Evolutionary conservation across 2,329 filamentous ascomycete species (phyloP), one percentile per base, ranked within the genome.

Genomic region (Teratosphaeria gauchensis): DNA sequence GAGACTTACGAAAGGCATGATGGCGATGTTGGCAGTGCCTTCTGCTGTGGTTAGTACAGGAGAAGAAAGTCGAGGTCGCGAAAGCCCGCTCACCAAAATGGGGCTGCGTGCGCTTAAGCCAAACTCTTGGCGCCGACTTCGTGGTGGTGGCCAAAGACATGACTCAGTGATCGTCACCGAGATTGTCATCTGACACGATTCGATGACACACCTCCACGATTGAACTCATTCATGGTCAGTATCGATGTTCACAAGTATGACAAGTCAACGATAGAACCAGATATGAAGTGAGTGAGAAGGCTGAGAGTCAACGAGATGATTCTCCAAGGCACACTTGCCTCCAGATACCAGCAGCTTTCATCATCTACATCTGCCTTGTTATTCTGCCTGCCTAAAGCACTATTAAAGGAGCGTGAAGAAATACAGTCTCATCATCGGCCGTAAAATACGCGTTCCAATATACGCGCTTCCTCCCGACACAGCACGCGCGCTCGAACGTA

Each of bases 1-100:
- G 9, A 53, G 8, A 64, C 76, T 77, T 77, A 78, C 77, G 74
- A 74, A 73, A 75, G 77, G 75, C 77, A 78, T 78, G 59, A 64
- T 72, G 68, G 59, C 67, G 67, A 62, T 65, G 42, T 32, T 59
- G 35, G 24, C 46, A 21, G 54, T 31, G 58, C 55, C 52, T 59
- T 55, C 54, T 31, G 30, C 55, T 4, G 56, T 51, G 53, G 28
- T 30, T n/a, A 57, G 42, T 48, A 16, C 21, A 16, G 16, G 42
- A 28, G 35, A 38, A 53, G 24, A 30, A 56, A 53, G 19, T 31
- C 16, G 52, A 38, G 28, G 33, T 21, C 21, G 46, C 55, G 8
- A 21, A n/a, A 57, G 51, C 24, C 19, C 31, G 3, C n/a, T 38
- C 42, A 9, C 42, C 55, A 38, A 56, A 56, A 31, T 56, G 31